phyloP scores from a whole-genome alignment of 2,329 filamentous ascomycete genomes.

The Rutstroemia sp. region DNA sequence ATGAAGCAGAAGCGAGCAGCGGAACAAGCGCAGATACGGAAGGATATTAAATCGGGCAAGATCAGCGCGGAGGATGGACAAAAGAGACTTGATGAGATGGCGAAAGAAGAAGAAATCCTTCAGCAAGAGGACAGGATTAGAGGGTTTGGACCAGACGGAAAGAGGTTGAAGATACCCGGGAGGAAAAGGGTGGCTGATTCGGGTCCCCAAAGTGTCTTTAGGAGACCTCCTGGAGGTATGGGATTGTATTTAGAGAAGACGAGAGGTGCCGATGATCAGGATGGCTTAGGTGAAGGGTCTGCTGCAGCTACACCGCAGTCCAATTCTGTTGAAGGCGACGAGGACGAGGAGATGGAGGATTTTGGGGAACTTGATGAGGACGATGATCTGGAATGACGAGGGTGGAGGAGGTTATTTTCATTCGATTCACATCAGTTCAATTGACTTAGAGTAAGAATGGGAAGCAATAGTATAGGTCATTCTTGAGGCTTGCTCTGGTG shows the following conservation, averaged over 20 bases:
- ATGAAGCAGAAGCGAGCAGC: constrained; percentile 12
- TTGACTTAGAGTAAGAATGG: too few relatives aligned
- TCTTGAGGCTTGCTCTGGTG: too few relatives aligned
- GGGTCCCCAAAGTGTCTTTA: background rate
- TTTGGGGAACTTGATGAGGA: constrained; percentile 1
- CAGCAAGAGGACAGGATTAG: constrained; percentile 2
- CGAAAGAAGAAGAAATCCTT: constrained; percentile 13
- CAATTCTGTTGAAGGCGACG: constrained; percentile 1
- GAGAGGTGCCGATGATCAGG: background rate
- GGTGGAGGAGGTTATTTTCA: background rate
- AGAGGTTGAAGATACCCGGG: background rate
- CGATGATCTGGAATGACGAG: constrained; percentile 9
- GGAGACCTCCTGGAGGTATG: constrained; percentile 7
- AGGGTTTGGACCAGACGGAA: constrained; percentile 1
- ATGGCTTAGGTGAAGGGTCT: background rate
- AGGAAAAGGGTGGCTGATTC: constrained; percentile 2
- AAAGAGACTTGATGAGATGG: constrained; percentile 18
- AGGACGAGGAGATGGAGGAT: background rate
- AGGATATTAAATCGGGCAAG: constrained; percentile 10
- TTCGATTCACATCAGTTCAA: too few relatives aligned
- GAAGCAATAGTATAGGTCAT: too few relatives aligned
- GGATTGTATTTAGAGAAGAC: constrained; percentile 1
- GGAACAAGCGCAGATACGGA: constrained; percentile 16
- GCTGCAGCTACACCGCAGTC: background rate
- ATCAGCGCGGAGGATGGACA: constrained; percentile 6